A percentile compares a stretch with the other conserved stretches of the same genome.
Conservation (phyloP, 129 eudicot genomes). For the Centaurea solstitialis region DNA sequence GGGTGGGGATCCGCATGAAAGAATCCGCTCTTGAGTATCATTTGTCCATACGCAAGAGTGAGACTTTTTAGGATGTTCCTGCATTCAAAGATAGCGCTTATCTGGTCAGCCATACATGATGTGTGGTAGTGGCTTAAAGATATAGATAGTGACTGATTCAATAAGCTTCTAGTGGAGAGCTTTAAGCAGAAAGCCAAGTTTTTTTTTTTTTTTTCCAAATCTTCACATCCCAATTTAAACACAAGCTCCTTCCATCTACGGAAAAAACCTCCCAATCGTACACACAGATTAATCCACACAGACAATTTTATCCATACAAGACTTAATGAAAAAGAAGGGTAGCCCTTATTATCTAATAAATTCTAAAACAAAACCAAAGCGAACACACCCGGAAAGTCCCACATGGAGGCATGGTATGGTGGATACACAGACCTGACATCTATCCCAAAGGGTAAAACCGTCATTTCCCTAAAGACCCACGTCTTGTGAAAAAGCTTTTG, state of each 20-base stretch:
- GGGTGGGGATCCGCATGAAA: slow-evolving; percentile 99
- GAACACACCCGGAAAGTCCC: not conserved
- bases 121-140: too few species aligned
- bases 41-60: slow-evolving; percentile 93
- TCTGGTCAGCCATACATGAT: too few species aligned
- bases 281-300: too few species aligned
- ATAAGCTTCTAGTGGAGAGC: too few species aligned
- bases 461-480: not conserved
- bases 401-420: not conserved
- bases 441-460: not conserved
- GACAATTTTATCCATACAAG: too few species aligned
- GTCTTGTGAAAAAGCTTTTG: not conserved
- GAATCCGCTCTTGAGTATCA: slow-evolving; percentile 97
- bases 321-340: too few species aligned
- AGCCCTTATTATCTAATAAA: not conserved
- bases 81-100: slow-evolving; percentile 20
- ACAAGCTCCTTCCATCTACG: too few species aligned
- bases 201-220: too few species aligned
- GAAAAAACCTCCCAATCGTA: too few species aligned
- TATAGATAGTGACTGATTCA: too few species aligned
- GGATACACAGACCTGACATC: not conserved
- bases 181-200: too few species aligned
- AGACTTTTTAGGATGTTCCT: slow-evolving; percentile 88
- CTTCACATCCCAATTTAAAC: too few species aligned
- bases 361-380: not conserved